Conservation (phyloP, 768 basidiomycete species). For the Steccherinum ochraceum region DNA sequence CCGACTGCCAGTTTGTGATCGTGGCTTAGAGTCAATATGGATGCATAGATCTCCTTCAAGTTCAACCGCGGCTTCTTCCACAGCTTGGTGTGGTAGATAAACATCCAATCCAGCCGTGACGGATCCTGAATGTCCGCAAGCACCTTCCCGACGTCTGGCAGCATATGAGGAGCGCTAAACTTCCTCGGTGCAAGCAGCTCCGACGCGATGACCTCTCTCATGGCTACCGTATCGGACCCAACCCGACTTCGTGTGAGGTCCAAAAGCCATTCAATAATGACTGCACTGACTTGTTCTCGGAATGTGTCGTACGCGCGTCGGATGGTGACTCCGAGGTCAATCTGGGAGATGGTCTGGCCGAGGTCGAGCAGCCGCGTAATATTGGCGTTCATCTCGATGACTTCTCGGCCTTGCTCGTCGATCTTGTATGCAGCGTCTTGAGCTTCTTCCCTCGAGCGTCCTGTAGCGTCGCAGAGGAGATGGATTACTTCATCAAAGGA, state of each 20-base stretch:
- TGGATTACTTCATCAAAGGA: slow-evolving; percentile 83
- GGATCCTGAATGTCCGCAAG: slow-evolving; percentile 38
- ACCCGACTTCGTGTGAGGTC: slow-evolving; percentile 73
- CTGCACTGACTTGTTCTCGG: slow-evolving; percentile 75
- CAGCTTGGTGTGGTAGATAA: slow-evolving; percentile 75
- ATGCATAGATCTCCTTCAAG: slow-evolving; percentile 78
- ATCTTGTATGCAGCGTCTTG: slow-evolving; percentile 48
- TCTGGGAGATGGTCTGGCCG: slow-evolving; percentile 73
- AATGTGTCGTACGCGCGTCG: slow-evolving; percentile 85
- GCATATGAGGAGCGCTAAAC: slow-evolving; percentile 32
- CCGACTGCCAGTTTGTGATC: slow-evolving; percentile 75
- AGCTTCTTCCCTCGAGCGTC: slow-evolving; percentile 51
- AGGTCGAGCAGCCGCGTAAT: slow-evolving; percentile 59
- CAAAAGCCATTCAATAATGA: slow-evolving; percentile 82
- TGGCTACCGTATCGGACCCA: slow-evolving; percentile 56
- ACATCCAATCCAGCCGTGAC: slow-evolving; percentile 65
- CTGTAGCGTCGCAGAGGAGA: slow-evolving; percentile 53
- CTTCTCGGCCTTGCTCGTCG: slow-evolving; percentile 76
- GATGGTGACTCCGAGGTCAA: slow-evolving; percentile 89
- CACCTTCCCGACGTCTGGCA: slow-evolving; percentile 9
- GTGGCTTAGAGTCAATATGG: slow-evolving; percentile 63
- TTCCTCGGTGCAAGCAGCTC: slow-evolving; percentile 65
- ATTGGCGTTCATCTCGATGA: slow-evolving; percentile 68
- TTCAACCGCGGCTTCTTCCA: slow-evolving; percentile 83
- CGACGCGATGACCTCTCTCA: slow-evolving; percentile 67